Base-by-base conservation (phyloP, 2,329 filamentous ascomycete genomes). In the Arthrobotrys musiformis region DNA sequence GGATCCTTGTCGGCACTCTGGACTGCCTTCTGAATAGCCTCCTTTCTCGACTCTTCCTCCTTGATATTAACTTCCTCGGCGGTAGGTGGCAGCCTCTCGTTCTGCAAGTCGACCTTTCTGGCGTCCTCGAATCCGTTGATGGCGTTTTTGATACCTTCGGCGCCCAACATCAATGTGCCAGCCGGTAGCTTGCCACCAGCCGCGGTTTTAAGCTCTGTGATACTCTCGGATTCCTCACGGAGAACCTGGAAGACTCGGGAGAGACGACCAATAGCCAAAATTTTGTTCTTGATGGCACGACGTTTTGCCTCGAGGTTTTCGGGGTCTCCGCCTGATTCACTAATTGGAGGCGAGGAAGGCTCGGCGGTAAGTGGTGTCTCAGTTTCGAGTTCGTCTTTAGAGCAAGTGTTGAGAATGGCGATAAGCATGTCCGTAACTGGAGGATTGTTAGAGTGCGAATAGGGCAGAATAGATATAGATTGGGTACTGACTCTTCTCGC, bases 261-360 rank as follows among this genome's bases (percentile, higher is more conserved):
- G 79, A 99, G 88, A 81, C 95, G 93, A 30, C 95, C 95, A 82
- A 99, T 99, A 77, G 95, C 95, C 81, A 99, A 86, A 82, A 99
- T 98, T 87, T 99, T 99, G 90, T 99, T 99, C 88, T 98, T 98
- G 88, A 99, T 97, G 2, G 94, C 94, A 52, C 94, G 91, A 82
- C 95, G 89, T 88, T 97, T 98, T 87, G 91, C 94, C 83, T 99
- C 95, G 81, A 91, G 93, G 63, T 91, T 94, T 61, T 97, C 93
- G 11, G 92, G 90, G 81, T 98, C 94, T 82, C 87, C 85, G 30
- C 86, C 85, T 37, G 61, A 40, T 8, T 84, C 83, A 2, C 86
- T 85, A 52, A 90, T 84, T 0, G 93, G 90, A 37, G 94, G 93
- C 9, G 94, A 97, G 8, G 88, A 84, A 0, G 93, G 91, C 4